Evolutionary conservation across 2,329 filamentous ascomycete species (phyloP), one percentile per base, ranked within the genome.

Genomic region (Cladosporium sp.): DNA sequence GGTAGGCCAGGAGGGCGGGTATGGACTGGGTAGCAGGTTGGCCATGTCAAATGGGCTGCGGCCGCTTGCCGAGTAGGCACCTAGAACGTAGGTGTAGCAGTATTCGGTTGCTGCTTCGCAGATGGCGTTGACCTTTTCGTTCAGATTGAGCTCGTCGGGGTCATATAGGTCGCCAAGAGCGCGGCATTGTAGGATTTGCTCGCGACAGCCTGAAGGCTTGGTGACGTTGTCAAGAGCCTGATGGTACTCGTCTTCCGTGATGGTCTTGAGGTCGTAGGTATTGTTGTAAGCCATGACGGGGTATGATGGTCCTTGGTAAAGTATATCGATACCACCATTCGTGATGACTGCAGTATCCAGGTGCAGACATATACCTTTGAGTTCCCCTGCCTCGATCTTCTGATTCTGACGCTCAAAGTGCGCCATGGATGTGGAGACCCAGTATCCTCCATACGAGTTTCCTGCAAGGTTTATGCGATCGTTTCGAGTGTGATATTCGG

Each of bases 291-390:
- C 77, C 65, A 82, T 82, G 6, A 67, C 62, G 1, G 79, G 74
- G 55, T 77, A 80, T 56, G 66, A 78, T 1, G 78, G 75, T 1
- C 68, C 70, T 67, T 87, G 82, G 1, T 79, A 71, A 15, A 81
- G 64, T 55, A 77, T 71, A 59, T 89, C 85, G 29, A 87, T 71
- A 59, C 82, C 82, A n/a, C 83, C 84, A 62, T 88, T 87, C 51
- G 86, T 72, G 53, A 88, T 83, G 18, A 83, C 83, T 0, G 88
- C 65, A 0, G 83, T 79, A 7, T 69, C 70, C 2, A 88, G 69
- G 33, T 78, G 74, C 33, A 85, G 76, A 32, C 79, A 74, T 6
- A 79, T 67, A 3, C 53, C 53, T 2, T 55, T 16, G 33, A 57
- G 12, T 4, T 53, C 38, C 7, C 58, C 55, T 36, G 71, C 74